Evolutionary conservation across 805 yeast species (phyloP).

Genomic region (Schwanniomyces yamadae): DNA sequence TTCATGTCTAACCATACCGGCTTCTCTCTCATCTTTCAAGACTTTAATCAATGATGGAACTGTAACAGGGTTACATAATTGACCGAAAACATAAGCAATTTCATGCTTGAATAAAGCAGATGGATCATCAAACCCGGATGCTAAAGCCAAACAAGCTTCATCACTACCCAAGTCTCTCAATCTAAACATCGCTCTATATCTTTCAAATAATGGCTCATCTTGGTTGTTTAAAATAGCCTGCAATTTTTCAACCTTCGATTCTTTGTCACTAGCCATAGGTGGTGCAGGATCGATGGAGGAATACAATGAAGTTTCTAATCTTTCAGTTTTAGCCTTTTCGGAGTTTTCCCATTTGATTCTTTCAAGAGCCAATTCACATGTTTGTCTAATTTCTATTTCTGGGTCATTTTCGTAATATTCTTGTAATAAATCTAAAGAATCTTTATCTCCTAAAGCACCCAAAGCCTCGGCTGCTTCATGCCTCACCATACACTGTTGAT

Average conservation of each 20-base stretch:
- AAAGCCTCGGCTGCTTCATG: constrained; percentile 99
- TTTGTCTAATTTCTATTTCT: constrained; percentile 84
- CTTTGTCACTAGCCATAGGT: constrained; percentile 67
- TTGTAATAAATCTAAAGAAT: constrained; percentile 64
- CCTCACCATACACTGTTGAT: constrained; percentile 93
- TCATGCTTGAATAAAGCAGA: constrained; percentile 96
- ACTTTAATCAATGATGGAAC: constrained; percentile 86
- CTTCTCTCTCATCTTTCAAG: constrained; percentile 73
- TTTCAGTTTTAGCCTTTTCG: constrained; percentile 62
- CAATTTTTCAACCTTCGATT: constrained; percentile 63
- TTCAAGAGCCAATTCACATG: constrained; percentile 95
- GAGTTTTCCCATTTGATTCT: constrained; percentile 92
- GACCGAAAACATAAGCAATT: constrained; percentile 98
- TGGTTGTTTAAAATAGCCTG: constrained; percentile 73
- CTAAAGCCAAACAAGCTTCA: constrained; percentile 90
- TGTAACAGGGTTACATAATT: constrained; percentile 87
- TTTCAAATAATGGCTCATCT: constrained; percentile 75
- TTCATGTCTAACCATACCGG: constrained; percentile 99
- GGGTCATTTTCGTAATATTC: constrained; percentile 73
- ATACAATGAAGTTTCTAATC: constrained; percentile 72
- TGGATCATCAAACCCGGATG: constrained; percentile 84
- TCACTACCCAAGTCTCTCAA: constrained; percentile 91
- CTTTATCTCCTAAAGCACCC: constrained; percentile 88
- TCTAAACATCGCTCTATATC: constrained; percentile 98
- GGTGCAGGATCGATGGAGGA: constrained; percentile 98